phyloP scores from a whole-genome alignment of 345 rosid species.

The Eucalyptus sp. region DNA sequence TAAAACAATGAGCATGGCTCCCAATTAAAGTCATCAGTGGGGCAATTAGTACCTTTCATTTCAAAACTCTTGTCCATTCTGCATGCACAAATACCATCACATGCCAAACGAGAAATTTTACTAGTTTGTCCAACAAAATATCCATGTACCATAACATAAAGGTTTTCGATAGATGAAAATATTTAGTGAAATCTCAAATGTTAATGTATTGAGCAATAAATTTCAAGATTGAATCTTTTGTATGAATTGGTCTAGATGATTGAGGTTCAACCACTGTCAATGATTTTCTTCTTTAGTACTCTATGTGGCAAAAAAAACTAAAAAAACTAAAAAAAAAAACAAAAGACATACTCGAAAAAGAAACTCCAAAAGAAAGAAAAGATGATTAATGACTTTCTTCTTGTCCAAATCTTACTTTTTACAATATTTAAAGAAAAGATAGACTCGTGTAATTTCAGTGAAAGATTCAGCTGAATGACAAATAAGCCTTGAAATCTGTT shows the following conservation, averaged over 20 bases:
- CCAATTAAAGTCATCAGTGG: not conserved
- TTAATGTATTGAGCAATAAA: not conserved
- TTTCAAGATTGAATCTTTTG: not conserved
- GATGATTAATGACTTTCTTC: not conserved
- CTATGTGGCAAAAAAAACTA: not conserved
- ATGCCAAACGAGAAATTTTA: not conserved
- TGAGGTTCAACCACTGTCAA: not conserved
- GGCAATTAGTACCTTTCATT: not conserved
- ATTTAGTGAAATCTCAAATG: not conserved
- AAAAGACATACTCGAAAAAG: fast-evolving
- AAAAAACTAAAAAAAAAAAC: too few relatives aligned
- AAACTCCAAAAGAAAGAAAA: not conserved
- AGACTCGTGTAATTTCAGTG: not conserved
- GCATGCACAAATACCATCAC: not conserved
- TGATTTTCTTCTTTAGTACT: not conserved
- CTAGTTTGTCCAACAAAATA: not conserved
- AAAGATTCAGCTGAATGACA: not conserved
- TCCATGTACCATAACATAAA: not conserved
- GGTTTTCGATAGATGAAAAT: not conserved
- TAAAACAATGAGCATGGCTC: not conserved
- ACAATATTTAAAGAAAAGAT: not conserved
- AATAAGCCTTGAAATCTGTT: not conserved
- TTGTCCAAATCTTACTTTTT: not conserved
- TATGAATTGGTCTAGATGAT: not conserved
- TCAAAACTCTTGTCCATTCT: not conserved